A percentile compares a stretch with the other conserved stretches of the same genome.
These are phyloP conservation scores for Annulohypoxylon stygium DNA, from an alignment of 495 filamentous ascomycete genomes.

Conservation along the genomic window DNA sequence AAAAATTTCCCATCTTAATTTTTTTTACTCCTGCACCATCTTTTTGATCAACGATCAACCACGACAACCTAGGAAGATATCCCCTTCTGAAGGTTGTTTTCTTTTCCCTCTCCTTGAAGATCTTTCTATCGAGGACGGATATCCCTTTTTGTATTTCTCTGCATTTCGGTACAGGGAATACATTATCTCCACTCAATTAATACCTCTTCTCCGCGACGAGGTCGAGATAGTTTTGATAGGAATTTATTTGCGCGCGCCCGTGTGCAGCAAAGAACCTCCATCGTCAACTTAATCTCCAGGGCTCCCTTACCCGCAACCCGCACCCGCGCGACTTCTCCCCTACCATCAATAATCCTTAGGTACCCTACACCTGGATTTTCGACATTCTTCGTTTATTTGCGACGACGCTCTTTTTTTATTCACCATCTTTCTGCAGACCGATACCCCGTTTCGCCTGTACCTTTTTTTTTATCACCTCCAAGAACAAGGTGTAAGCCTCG, in stretches of 20 bases:
- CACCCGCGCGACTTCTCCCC: not conserved
- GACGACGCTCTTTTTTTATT: slow-evolving; percentile 40
- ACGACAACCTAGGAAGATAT: slow-evolving; percentile 54
- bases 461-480: slow-evolving; percentile 36
- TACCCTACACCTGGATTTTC: slow-evolving; percentile 12
- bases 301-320: not conserved
- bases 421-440: slow-evolving; percentile 44
- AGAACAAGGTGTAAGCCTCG: slow-evolving; percentile 40
- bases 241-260: slow-evolving; percentile 34
- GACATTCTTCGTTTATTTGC: slow-evolving; percentile 27
- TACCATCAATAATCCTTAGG: slow-evolving; percentile 12
- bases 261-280: slow-evolving; percentile 39
- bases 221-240: slow-evolving; percentile 33
- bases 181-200: slow-evolving; percentile 56
- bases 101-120: slow-evolving; percentile 48
- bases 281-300: slow-evolving; percentile 20
- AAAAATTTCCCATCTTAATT: slow-evolving; percentile 54
- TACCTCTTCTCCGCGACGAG: slow-evolving; percentile 39
- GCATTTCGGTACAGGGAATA: slow-evolving; percentile 55
- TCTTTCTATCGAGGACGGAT: slow-evolving; percentile 45
- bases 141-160: slow-evolving; percentile 47
- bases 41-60: slow-evolving; percentile 55
- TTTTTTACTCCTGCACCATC: slow-evolving; percentile 48
- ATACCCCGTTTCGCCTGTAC: slow-evolving; percentile 39
- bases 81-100: slow-evolving; percentile 49